These are phyloP conservation scores for Daedalea quercina DNA, from an alignment of 768 basidiomycete species.

Conservation along the genomic window DNA sequence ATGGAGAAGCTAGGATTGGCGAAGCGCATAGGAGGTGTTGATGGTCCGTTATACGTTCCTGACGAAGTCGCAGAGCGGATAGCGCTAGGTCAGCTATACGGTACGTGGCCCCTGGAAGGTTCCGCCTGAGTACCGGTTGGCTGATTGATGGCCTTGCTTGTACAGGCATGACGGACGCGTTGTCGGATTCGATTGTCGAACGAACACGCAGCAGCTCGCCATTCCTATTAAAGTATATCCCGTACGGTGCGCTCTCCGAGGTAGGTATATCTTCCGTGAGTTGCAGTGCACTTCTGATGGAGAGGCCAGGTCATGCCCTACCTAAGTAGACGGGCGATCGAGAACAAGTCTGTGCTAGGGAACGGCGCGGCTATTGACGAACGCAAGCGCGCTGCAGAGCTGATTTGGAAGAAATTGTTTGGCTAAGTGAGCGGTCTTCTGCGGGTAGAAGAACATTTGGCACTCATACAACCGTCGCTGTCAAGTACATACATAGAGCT, in stretches of 20 bases:
- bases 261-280: constrained; percentile 25
- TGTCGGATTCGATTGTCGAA: constrained; percentile 64
- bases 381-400: constrained; percentile 44
- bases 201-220: constrained; percentile 50
- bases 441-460: not conserved
- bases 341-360: constrained; percentile 87
- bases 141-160: not conserved
- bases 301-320: constrained; percentile 76
- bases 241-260: constrained; percentile 67
- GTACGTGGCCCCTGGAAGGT: constrained; percentile 33
- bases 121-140: not conserved
- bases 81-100: constrained; percentile 77
- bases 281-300: constrained; percentile 7
- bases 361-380: constrained; percentile 62
- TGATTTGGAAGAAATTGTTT: constrained; percentile 41
- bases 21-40: constrained; percentile 17
- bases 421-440: constrained; percentile 11
- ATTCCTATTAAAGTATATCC: constrained; percentile 78
- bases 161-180: constrained; percentile 81
- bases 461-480: not conserved
- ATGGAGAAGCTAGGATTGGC: constrained; percentile 55
- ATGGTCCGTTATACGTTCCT: constrained; percentile 31
- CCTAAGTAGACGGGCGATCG: constrained; percentile 78
- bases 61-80: constrained; percentile 59
- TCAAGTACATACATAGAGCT: not conserved